Base-by-base conservation (phyloP, 768 basidiomycete species). In the Boletus tomentosulus region DNA sequence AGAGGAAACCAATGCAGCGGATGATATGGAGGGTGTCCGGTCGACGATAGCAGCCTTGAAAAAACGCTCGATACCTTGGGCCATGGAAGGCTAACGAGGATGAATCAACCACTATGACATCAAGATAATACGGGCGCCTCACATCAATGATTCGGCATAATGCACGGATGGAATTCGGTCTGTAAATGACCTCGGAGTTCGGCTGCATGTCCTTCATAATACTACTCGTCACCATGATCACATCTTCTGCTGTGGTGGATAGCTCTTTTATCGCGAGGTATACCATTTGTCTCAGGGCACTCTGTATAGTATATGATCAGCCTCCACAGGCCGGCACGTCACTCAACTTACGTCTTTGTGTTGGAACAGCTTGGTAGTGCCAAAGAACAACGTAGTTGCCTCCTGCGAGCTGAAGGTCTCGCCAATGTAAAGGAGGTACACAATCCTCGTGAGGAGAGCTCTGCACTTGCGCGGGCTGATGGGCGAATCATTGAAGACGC, bases 141-240 rank as follows among this genome's bases (percentile, higher is more conserved):
- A 98, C 97, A 70, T 99, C 97, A 63, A 98, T 96, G 68, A 99
- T 95, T 58, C 94, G 82, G 72, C 93, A 94, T 6, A 99, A 78
- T 7, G 96, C 95, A 59, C 97, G 85, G 62, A 98, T 99, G 15
- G 97, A 89, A 71, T 99, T 99, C 31, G 97, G 92, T 51, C 97
- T 82, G 73, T 99, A 99, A 57, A 99, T 93, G 64, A 98, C 96
- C 73, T 99, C 97, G 46, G 93, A 87, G 68, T 97, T 98, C 51
- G 95, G 89, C 66, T 99, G 97, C 93, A 98, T 99, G 67, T 99
- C 97, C 77, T 98, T 98, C 95, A 97, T 97, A 71, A 99, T 98
- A 65, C 93, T 97, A 70, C 87, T 91, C 10, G 97, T 99, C 57
- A 98, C 95, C 93, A 99, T 99, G 62, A 99, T 97, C 28, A 98